Evolutionary conservation across 805 yeast genomes (phyloP).

Genomic region (Candida silvatica): DNA sequence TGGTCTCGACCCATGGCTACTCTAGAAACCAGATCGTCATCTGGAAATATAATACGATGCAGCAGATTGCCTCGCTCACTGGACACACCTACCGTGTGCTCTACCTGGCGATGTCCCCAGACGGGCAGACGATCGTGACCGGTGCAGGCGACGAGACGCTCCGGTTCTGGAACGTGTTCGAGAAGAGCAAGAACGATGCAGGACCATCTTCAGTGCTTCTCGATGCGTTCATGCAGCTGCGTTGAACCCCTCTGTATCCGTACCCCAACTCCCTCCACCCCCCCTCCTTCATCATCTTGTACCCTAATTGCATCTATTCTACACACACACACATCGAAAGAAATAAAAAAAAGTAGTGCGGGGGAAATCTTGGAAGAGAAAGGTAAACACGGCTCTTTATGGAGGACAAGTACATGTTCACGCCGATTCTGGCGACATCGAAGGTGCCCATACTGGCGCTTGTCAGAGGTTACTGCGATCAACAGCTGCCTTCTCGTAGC

Average conservation of each 20-base stretch:
- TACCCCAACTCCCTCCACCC: no score
- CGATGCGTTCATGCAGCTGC: constrained; percentile 67
- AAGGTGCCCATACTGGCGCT: constrained; percentile 42
- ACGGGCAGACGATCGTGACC: constrained; percentile 93
- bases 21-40: constrained; percentile 83
- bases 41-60: constrained; percentile 92
- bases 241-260: no score
- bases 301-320: no score
- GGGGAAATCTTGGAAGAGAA: no score
- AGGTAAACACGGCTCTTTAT: no score
- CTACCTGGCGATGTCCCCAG: constrained; percentile 85
- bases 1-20: constrained; percentile 93
- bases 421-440: constrained; percentile 42
- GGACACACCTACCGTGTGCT: constrained; percentile 93
- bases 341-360: no score
- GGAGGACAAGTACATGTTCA: constrained; percentile 15
- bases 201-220: constrained; percentile 56
- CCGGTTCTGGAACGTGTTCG: constrained; percentile 93
- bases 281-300: no score
- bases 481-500: constrained; percentile 28
- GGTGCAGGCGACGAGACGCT: constrained; percentile 98
- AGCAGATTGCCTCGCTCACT: constrained; percentile 85
- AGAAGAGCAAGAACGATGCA: constrained; percentile 52
- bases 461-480: constrained; percentile 37
- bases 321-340: no score